phyloP scores from a whole-genome alignment of 768 basidiomycete species.

The Coprinopsis cinerea region DNA sequence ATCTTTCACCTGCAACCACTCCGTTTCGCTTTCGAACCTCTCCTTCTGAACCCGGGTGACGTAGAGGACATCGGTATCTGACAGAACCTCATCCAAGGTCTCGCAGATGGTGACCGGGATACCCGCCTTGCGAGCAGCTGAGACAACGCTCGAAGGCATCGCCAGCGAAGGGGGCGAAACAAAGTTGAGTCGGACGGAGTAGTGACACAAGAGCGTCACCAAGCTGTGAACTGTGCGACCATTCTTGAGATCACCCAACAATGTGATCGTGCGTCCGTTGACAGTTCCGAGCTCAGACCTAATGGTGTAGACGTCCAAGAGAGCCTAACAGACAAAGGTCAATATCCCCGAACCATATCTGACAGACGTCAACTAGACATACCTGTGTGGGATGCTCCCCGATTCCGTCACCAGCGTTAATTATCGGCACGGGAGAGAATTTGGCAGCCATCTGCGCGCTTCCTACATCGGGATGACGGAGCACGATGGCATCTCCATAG shows the following conservation, averaged over 20 bases:
- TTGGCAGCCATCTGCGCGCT: conserved; percentile 95
- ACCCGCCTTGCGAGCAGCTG: conserved; percentile 79
- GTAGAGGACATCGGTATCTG: conserved; percentile 93
- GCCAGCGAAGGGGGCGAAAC: conserved; percentile 81
- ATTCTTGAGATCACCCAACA: conserved; percentile 95
- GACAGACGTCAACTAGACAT: conserved; percentile 19
- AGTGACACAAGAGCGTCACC: conserved; percentile 85
- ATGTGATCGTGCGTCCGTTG: conserved; percentile 88
- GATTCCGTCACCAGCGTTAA: conserved; percentile 96
- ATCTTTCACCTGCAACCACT: conserved; percentile 90
- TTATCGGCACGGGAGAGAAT: conserved; percentile 88
- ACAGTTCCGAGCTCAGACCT: conserved; percentile 97
- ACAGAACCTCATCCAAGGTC: conserved; percentile 86
- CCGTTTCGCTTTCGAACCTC: conserved; percentile 72
- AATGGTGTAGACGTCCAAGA: conserved; percentile 89
- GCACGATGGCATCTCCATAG: conserved; percentile 91
- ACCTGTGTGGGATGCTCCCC: conserved; percentile 98
- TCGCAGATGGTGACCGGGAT: conserved; percentile 75
- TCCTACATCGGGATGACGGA: conserved; percentile 92
- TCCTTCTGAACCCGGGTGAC: conserved; percentile 96
- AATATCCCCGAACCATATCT: not conserved
- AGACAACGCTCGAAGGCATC: conserved; percentile 85
- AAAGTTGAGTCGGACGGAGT: conserved; percentile 93
- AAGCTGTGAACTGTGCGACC: conserved; percentile 96
- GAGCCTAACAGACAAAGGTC: conserved; percentile 42